Conservation (phyloP, 495 filamentous ascomycete genomes). For the Neurospora intermedia region DNA sequence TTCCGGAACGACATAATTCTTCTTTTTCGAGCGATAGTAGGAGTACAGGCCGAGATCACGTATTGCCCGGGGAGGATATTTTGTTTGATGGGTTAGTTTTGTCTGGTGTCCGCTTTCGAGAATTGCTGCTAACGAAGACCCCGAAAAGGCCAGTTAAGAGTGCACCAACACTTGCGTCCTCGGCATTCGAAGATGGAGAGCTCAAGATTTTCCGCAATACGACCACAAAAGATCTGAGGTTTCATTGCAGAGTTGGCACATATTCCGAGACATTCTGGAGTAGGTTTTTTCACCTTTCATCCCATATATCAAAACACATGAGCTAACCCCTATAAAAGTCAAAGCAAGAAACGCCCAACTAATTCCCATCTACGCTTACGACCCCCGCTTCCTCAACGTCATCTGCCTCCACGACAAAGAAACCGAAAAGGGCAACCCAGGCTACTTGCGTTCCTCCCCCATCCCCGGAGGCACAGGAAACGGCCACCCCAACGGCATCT, state of each 20-base stretch:
- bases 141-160: slow-evolving; percentile 16
- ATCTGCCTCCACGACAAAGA: slow-evolving; percentile 23
- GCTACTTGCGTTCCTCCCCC: slow-evolving; percentile 9
- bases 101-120: neutral
- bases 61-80: slow-evolving; percentile 24
- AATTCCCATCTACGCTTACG: slow-evolving; percentile 26
- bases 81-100: slow-evolving; percentile 20
- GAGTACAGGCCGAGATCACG: slow-evolving; percentile 23
- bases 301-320: neutral
- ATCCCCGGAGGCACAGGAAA: neutral
- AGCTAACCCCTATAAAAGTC: slow-evolving; percentile 8
- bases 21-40: slow-evolving; percentile 14
- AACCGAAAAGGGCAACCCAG: slow-evolving; percentile 11
- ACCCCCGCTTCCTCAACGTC: slow-evolving; percentile 19
- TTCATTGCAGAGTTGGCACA: slow-evolving; percentile 19
- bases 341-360: slow-evolving; percentile 25
- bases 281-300: slow-evolving; percentile 4
- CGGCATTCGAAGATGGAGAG: slow-evolving; percentile 16
- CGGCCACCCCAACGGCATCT: slow-evolving; percentile 18
- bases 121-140: neutral
- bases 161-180: slow-evolving; percentile 11
- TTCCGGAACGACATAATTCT: slow-evolving; percentile 6
- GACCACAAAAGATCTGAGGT: slow-evolving; percentile 18
- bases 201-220: slow-evolving; percentile 26
- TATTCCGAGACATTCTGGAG: slow-evolving; percentile 28